These are phyloP conservation scores for Orbilia oligospora DNA, from an alignment of 2,329 filamentous ascomycete genomes.

Conservation along the genomic window DNA sequence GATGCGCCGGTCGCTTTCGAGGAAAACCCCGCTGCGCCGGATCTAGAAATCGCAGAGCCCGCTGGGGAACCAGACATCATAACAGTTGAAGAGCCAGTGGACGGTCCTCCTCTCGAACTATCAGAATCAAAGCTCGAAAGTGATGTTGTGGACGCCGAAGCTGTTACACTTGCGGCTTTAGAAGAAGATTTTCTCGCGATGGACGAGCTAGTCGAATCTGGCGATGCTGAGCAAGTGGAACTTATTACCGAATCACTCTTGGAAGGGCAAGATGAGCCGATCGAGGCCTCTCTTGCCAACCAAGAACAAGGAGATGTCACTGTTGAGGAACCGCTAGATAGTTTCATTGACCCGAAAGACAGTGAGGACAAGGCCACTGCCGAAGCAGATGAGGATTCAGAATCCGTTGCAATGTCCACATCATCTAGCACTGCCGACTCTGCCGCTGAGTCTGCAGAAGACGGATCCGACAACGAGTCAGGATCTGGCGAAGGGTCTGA, in stretches of 20 bases:
- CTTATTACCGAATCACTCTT: conserved; percentile 37
- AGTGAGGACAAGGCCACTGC: conserved; percentile 12
- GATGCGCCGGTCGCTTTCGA: conserved; percentile 56
- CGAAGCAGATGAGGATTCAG: conserved; percentile 50
- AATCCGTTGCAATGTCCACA: conserved; percentile 55
- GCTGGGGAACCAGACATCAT: conserved; percentile 10
- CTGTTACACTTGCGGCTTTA: conserved; percentile 14
- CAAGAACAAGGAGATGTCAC: conserved; percentile 22
- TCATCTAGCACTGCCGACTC: conserved; percentile 51
- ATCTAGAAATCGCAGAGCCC: neutral
- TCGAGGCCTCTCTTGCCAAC: neutral
- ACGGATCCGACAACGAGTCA: conserved; percentile 49
- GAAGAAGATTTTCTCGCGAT: conserved; percentile 44
- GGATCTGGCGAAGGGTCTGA: conserved; percentile 38
- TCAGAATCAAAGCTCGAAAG: conserved; percentile 29
- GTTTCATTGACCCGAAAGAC: conserved; percentile 1
- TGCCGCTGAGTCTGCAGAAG: conserved; percentile 43
- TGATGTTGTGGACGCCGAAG: conserved; percentile 8
- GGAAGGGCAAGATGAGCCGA: conserved; percentile 15
- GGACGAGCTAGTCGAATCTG: conserved; percentile 46
- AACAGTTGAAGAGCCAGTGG: conserved; percentile 49
- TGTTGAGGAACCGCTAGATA: conserved; percentile 45
- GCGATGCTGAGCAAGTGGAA: conserved; percentile 43
- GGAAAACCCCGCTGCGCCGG: conserved; percentile 26
- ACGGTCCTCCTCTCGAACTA: neutral